A percentile compares a stretch with the other conserved stretches of the same genome.
Conservation (phyloP, 345 rosid genomes). For the Syzygium grande region DNA sequence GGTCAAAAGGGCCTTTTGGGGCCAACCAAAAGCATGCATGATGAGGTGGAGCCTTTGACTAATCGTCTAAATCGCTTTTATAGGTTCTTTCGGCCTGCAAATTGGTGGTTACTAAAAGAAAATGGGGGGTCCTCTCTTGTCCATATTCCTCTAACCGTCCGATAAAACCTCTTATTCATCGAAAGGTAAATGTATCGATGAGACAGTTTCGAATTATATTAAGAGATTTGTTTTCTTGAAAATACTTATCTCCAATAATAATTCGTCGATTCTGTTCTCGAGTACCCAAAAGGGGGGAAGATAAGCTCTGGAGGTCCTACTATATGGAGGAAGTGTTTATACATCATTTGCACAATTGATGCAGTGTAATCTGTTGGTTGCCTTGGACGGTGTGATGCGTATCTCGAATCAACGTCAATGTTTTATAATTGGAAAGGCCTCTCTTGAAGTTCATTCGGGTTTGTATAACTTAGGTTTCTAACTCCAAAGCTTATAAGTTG, state of each 20-base stretch:
- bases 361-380: not conserved
- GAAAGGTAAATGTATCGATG: not conserved
- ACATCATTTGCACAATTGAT: not conserved
- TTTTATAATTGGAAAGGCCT: not conserved
- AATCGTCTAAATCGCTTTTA: not conserved
- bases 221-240: not conserved
- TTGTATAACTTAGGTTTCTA: not conserved
- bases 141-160: too few species aligned
- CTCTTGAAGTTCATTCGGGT: not conserved
- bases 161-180: too few species aligned
- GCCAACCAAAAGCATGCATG: not conserved
- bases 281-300: accelerated
- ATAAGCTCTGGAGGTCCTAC: accelerated
- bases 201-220: not conserved
- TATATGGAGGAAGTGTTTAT: not conserved
- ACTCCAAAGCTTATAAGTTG: not conserved
- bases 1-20: not conserved
- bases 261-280: accelerated
- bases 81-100: not conserved
- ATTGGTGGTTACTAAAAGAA: not conserved
- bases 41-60: not conserved
- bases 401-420: not conserved
- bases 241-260: accelerated
- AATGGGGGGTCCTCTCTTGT: too few species aligned
- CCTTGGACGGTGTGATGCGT: not conserved